phyloP scores from a whole-genome alignment of 495 filamentous ascomycete genomes.

The Penicillium turbatum region DNA sequence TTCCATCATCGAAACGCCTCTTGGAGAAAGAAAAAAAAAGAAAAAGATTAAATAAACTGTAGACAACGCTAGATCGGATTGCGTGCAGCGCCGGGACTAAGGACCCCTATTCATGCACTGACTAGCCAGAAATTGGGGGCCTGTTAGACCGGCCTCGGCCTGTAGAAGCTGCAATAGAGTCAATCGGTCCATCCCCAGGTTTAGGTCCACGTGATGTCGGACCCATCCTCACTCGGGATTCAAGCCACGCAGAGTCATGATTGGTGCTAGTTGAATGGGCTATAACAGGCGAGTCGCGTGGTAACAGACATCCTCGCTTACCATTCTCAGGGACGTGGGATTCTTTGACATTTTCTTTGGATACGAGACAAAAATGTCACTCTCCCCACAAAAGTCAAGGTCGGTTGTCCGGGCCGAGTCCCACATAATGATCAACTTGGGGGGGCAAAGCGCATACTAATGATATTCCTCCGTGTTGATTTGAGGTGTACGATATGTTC shows the following conservation, averaged over 20 bases:
- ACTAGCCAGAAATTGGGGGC: neutral
- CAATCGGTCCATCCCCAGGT: neutral
- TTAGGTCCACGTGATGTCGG: neutral
- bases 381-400: conserved; percentile 3
- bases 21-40: neutral
- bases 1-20: neutral
- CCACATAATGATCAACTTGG: conserved; percentile 5
- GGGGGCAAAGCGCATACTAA: neutral
- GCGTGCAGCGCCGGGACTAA: neutral
- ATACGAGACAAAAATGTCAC: neutral
- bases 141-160: conserved; percentile 2
- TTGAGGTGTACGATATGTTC: neutral
- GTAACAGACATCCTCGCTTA: neutral
- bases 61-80: neutral
- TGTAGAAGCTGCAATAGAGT: neutral
- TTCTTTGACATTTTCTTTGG: neutral
- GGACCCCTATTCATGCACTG: neutral
- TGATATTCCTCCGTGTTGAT: conserved; percentile 2
- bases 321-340: neutral
- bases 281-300: neutral
- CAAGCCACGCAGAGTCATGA: neutral
- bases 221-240: neutral
- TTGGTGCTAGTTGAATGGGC: neutral
- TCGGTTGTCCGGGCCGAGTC: conserved; percentile 7
- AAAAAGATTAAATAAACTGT: neutral